Evolutionary conservation across 2,329 filamentous ascomycete genomes (phyloP).

Genomic region (Aspergillus niger): DNA sequence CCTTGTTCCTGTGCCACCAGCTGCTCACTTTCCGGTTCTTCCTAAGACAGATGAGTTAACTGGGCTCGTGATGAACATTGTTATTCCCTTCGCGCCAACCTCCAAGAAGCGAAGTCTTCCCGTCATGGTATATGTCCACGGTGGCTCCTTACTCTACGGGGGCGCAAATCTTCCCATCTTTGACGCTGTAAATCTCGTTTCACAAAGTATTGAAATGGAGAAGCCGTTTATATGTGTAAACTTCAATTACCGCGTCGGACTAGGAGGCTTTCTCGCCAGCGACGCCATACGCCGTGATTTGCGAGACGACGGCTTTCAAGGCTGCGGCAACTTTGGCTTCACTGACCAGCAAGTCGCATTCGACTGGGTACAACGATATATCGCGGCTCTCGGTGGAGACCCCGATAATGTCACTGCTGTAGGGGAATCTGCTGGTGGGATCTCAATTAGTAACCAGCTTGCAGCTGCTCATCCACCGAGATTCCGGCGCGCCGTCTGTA

Average conservation of each 20-base stretch:
- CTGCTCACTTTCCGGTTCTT: constrained; percentile 18
- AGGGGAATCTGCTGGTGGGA: constrained; percentile 31
- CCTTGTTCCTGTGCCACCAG: constrained; percentile 26
- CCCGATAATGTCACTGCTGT: constrained; percentile 33
- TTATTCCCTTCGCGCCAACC: constrained; percentile 16
- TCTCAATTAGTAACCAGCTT: constrained; percentile 31
- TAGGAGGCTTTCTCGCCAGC: constrained; percentile 29
- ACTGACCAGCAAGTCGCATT: constrained; percentile 37
- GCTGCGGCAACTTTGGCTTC: constrained; percentile 44
- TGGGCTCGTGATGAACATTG: constrained; percentile 30
- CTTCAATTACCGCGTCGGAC: constrained; percentile 32
- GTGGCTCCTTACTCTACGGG: constrained; percentile 30
- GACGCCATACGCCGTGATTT: constrained; percentile 20
- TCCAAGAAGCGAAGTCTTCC: constrained; percentile 14
- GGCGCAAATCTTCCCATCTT: constrained; percentile 30
- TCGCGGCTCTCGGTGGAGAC: constrained; percentile 37
- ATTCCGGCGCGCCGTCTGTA: constrained; percentile 28
- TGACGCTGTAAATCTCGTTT: constrained; percentile 29
- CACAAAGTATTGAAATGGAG: constrained; percentile 21
- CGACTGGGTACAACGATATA: constrained; percentile 39
- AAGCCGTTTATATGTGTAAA: constrained; percentile 27
- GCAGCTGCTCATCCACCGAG: constrained; percentile 18
- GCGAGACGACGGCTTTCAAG: constrained; percentile 21
- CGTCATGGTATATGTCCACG: constrained; percentile 31
- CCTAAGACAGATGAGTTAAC: constrained; percentile 22